A percentile compares a stretch with the other conserved stretches of the same genome.
These are phyloP conservation scores for Didymella pinodella DNA, from an alignment of 2,329 filamentous ascomycete genomes.

Conservation along the genomic window DNA sequence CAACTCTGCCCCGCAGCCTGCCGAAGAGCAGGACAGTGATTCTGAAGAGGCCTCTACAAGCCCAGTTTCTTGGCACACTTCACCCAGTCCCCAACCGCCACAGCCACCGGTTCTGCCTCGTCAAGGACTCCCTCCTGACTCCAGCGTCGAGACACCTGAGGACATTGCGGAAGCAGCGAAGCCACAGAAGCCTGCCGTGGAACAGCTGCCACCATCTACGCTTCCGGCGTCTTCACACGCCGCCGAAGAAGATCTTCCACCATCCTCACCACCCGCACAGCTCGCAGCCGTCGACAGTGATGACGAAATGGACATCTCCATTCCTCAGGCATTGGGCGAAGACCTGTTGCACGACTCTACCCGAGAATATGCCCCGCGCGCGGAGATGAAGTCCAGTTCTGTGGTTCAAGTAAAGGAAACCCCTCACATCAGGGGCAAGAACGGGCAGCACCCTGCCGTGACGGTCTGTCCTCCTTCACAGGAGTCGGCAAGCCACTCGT, in stretches of 20 bases:
- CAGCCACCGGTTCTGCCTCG: conserved; percentile 15
- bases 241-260: conserved; percentile 13
- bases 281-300: conserved; percentile 26
- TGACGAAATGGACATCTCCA: conserved; percentile 37
- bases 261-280: conserved; percentile 31
- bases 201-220: not conserved
- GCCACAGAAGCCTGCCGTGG: not conserved
- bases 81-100: conserved; percentile 30
- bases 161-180: not conserved
- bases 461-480: conserved; percentile 14
- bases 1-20: conserved; percentile 8
- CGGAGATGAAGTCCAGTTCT: conserved; percentile 6
- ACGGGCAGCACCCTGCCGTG: conserved; percentile 4
- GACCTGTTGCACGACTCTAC: conserved; percentile 15
- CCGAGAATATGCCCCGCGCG: not conserved
- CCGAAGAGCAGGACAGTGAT: conserved; percentile 5
- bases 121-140: conserved; percentile 42
- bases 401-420: conserved; percentile 45
- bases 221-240: conserved; percentile 24
- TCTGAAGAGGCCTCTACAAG: conserved; percentile 20
- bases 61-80: conserved; percentile 33
- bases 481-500: conserved; percentile 26
- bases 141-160: conserved; percentile 29
- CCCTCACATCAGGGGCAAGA: conserved; percentile 34
- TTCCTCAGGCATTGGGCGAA: conserved; percentile 44